Evolutionary conservation across 2,329 filamentous ascomycete species (phyloP).

Genomic region (Colletotrichum caudatum): DNA sequence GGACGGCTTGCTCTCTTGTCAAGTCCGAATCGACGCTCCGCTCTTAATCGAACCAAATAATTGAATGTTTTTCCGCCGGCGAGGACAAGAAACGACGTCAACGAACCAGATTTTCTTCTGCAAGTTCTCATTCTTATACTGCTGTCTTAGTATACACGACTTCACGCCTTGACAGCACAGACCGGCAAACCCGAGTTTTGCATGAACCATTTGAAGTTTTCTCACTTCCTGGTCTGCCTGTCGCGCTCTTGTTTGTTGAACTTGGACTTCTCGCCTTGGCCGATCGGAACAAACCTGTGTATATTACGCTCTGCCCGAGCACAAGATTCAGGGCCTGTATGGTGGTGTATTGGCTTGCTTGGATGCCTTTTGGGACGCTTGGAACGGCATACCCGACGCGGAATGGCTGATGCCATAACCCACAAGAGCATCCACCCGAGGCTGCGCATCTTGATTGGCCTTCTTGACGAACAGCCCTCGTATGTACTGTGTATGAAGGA

Average conservation of each 20-base stretch:
- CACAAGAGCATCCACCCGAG: conserved; percentile 31
- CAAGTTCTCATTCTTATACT: conserved; percentile 38
- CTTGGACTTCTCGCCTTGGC: conserved; percentile 33
- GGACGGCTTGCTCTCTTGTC: conserved; percentile 28
- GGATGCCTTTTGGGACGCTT: conserved; percentile 39
- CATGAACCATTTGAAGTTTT: conserved; percentile 13
- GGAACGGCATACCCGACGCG: conserved; percentile 33
- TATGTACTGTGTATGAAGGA: conserved; percentile 44
- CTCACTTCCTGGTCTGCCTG: conserved; percentile 16
- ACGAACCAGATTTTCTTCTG: conserved; percentile 35
- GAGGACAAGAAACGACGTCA: conserved; percentile 32
- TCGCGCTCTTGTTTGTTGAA: conserved; percentile 33
- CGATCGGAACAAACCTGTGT: conserved; percentile 33
- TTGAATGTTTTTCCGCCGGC: conserved; percentile 38
- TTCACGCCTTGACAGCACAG: conserved; percentile 37
- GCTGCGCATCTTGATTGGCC: conserved; percentile 28
- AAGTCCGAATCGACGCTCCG: conserved; percentile 43
- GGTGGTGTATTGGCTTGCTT: conserved; percentile 37
- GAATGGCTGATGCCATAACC: conserved; percentile 25
- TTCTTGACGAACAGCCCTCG: conserved; percentile 34
- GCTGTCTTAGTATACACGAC: conserved; percentile 42
- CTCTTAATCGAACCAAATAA: conserved; percentile 44
- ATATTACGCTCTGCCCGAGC: conserved; percentile 42
- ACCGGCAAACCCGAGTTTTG: conserved; percentile 20
- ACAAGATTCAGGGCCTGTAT: conserved; percentile 26